Conservation (phyloP, 2,329 filamentous ascomycete genomes). For the Chrysosporium queenslandicum region DNA sequence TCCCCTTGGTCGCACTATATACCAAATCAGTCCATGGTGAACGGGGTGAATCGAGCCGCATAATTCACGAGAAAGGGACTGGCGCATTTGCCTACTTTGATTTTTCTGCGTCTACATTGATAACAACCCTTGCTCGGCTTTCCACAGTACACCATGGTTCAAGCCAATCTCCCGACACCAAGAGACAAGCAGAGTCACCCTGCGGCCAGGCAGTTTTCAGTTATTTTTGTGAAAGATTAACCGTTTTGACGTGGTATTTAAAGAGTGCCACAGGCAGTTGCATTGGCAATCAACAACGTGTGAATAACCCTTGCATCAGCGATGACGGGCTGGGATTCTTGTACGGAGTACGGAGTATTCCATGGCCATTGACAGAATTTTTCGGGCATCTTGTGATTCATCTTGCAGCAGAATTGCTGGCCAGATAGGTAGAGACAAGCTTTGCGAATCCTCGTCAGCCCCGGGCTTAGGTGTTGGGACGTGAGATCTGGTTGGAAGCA, state of each 20-base stretch:
- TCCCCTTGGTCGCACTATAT: slow-evolving; percentile 47
- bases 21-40: slow-evolving; percentile 3
- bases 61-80: background rate
- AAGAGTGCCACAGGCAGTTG: no score
- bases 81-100: slow-evolving; percentile 30
- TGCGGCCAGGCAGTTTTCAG: no score
- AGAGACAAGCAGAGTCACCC: background rate
- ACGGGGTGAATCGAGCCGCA: background rate
- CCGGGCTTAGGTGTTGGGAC: no score
- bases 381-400: background rate
- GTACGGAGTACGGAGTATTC: no score
- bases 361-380: background rate
- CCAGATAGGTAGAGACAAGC: background rate
- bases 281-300: background rate
- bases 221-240: no score
- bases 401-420: background rate
- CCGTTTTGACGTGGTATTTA: no score
- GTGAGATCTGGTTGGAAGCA: background rate
- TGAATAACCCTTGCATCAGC: background rate
- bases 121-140: slow-evolving; percentile 39
- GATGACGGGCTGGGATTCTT: background rate
- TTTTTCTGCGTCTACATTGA: slow-evolving; percentile 36
- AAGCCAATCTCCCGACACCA: background rate
- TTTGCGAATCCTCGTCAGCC: background rate
- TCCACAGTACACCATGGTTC: slow-evolving; percentile 35